phyloP scores from a whole-genome alignment of 2,329 filamentous ascomycete genomes.

The Geosmithia putterillii region DNA sequence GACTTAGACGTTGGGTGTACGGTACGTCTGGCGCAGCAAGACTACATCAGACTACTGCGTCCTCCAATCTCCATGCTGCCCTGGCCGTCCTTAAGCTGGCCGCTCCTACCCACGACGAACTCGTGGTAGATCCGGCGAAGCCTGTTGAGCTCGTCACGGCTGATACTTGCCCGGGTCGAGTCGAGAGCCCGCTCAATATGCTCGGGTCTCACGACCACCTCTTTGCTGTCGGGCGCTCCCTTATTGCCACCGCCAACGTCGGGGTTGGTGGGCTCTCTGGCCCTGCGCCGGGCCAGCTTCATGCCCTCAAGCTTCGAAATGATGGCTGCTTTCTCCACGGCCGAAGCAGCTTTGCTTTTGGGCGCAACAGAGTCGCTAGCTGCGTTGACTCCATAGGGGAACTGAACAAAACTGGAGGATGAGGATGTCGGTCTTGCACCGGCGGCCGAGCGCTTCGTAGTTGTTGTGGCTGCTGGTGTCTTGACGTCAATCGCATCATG shows the following conservation, averaged over 20 bases:
- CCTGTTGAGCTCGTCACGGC: conserved; percentile 59
- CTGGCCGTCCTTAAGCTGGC: conserved; percentile 90
- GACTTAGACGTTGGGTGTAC: neutral
- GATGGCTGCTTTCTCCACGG: conserved; percentile 71
- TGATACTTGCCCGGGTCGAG: conserved; percentile 73
- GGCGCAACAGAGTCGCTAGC: conserved; percentile 20
- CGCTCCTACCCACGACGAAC: conserved; percentile 85
- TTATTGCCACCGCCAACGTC: conserved; percentile 4
- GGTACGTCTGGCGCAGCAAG: neutral
- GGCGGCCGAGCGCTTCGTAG: conserved; percentile 9
- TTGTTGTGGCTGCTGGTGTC: conserved; percentile 27
- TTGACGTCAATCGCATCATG: conserved; percentile 66
- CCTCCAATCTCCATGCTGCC: conserved; percentile 87
- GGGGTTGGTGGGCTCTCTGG: conserved; percentile 13
- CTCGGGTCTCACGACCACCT: conserved; percentile 74
- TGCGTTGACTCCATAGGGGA: conserved; percentile 60
- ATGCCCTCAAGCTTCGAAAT: conserved; percentile 72
- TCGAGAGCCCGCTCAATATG: conserved; percentile 70
- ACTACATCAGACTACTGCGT: conserved; percentile 81
- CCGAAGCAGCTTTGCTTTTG: conserved; percentile 36
- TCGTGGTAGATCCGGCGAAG: conserved; percentile 77
- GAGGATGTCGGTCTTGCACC: conserved; percentile 1
- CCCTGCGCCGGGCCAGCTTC: conserved; percentile 51
- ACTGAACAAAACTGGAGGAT: conserved; percentile 59
- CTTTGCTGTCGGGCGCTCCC: conserved; percentile 22